Base-by-base conservation (phyloP, 345 rosid genomes). In the Salix viminalis region DNA sequence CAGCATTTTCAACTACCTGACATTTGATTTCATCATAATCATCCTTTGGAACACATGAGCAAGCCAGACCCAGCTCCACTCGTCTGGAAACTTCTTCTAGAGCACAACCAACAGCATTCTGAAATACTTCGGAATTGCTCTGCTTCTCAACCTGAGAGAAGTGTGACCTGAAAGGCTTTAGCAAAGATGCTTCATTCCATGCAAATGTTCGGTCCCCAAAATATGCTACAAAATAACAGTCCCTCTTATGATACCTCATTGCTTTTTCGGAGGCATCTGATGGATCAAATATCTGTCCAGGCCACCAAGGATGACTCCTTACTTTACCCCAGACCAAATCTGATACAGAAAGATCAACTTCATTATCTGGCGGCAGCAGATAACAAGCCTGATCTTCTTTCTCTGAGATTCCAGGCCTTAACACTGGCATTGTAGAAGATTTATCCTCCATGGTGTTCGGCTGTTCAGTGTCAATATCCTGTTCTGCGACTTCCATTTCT, bases 231-330 rank as follows among this genome's bases (percentile, higher is more conserved):
- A 91, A 84, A 84, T 83, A 88, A 70, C 86, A 80, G 75, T 88
- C 93, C 80, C 85, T 89, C 77, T 89, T 85, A 44, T 88, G 83
- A 87, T 88, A 83, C 73, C 83, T 87, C 79, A 83, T 70, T 34
- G 93, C 91, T 84, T 81, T 87, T 71, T 89, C 93, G 8, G 91
- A 89, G 23, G 96, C 90, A 77, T 87, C 87, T n/a, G 90, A 81
- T 72, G 90, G 83, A 83, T 91, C 87, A 77, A 86, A 88, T 62
- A 91, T 91, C 84, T 91, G 93, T 9, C 96, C 96, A 72, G 96
- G 96, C 96, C 96, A 91, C 96, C 93, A 89, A 3, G 91, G 96
- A 81, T 91, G 93, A 85, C 93, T 89, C 80, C 90, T 87, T 58
- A 89, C 91, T 80, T 91, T 91, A 37, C 93, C 91, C 96, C 96